These are phyloP conservation scores for Blastocladiella britannica DNA, from an alignment of 192 early-diverging fungal species.

Conservation along the genomic window DNA sequence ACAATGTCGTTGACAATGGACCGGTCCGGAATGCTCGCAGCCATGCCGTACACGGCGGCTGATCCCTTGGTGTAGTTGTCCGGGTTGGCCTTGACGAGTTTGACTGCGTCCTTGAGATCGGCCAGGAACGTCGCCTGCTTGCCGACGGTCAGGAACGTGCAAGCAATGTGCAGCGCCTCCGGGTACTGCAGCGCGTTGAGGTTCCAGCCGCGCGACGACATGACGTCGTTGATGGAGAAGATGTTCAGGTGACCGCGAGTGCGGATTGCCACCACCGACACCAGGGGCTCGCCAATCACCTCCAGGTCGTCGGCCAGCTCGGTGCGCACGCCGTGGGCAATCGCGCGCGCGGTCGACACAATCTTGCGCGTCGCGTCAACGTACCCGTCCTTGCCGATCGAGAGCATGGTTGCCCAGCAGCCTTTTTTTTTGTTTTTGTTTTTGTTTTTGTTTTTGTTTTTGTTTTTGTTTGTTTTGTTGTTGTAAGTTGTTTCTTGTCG, in stretches of 20 bases:
- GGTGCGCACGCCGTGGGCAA: too few species aligned
- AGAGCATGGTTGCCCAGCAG: conserved; percentile 84
- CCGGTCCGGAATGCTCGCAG: conserved; percentile 65
- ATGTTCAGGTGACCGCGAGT: conserved; percentile 48
- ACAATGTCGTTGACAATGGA: conserved; percentile 72
- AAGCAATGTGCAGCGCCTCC: conserved; percentile 69
- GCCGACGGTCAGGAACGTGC: conserved; percentile 57
- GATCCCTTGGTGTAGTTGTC: conserved; percentile 43
- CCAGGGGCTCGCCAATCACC: conserved; percentile 62
- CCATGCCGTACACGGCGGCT: conserved; percentile 83
- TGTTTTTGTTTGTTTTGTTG: too few species aligned
- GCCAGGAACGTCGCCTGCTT: conserved; percentile 45
- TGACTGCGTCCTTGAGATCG: conserved; percentile 62
- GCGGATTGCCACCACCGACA: conserved; percentile 67
- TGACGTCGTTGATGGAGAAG: conserved; percentile 62
- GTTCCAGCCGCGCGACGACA: conserved; percentile 65
- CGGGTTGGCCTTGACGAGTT: conserved; percentile 41
- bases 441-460: too few species aligned
- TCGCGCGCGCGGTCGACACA: conserved; percentile 43
- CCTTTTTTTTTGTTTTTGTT: too few species aligned
- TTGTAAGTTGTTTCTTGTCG: too few species aligned
- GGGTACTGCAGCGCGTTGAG: conserved; percentile 77
- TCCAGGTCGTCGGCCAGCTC: too few species aligned
- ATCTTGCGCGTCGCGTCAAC: conserved; percentile 60
- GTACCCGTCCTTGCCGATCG: conserved; percentile 72